These are phyloP conservation scores for Geotrichum siamense DNA, from an alignment of 1,139 yeast species.

Conservation along the genomic window DNA sequence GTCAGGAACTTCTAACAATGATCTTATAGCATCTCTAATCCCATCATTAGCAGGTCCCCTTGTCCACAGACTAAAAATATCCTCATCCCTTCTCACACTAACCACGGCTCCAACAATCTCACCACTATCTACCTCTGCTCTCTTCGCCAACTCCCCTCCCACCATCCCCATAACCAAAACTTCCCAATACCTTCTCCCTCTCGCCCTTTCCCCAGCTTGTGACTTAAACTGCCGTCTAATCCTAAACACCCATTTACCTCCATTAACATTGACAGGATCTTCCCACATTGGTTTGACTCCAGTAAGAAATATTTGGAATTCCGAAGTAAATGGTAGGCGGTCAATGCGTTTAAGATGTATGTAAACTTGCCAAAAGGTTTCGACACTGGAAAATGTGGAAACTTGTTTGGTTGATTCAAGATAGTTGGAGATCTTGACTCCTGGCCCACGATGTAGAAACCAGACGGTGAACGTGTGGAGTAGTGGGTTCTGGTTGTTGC, in stretches of 20 bases:
- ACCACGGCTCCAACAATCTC: slow-evolving; percentile 36
- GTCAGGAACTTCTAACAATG: slow-evolving; percentile 25
- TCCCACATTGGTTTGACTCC: slow-evolving; percentile 70
- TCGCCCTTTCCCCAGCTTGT: slow-evolving; percentile 22
- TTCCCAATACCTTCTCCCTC: slow-evolving; percentile 34
- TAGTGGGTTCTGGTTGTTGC: not conserved
- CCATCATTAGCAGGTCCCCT: slow-evolving; percentile 22
- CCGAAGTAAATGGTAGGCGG: slow-evolving; percentile 49
- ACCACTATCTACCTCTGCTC: slow-evolving; percentile 22
- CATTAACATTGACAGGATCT: slow-evolving; percentile 54
- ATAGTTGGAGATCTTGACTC: slow-evolving; percentile 32
- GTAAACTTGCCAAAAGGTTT: slow-evolving; percentile 56
- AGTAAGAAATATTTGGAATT: slow-evolving; percentile 52
- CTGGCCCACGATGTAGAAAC: slow-evolving; percentile 36
- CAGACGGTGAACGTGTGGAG: slow-evolving; percentile 32
- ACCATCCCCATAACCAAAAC: slow-evolving; percentile 30
- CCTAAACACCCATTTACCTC: slow-evolving; percentile 62
- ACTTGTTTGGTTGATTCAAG: slow-evolving; percentile 33
- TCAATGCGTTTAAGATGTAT: slow-evolving; percentile 43
- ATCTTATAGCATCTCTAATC: slow-evolving; percentile 24
- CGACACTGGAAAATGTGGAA: slow-evolving; percentile 40
- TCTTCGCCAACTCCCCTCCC: slow-evolving; percentile 29
- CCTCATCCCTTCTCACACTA: slow-evolving; percentile 35
- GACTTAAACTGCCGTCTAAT: slow-evolving; percentile 33
- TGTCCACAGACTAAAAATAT: slow-evolving; percentile 35